These are phyloP conservation scores for Trypanosoma caninum DNA, from an alignment of 208 protist genomes.

Conservation along the genomic window DNA sequence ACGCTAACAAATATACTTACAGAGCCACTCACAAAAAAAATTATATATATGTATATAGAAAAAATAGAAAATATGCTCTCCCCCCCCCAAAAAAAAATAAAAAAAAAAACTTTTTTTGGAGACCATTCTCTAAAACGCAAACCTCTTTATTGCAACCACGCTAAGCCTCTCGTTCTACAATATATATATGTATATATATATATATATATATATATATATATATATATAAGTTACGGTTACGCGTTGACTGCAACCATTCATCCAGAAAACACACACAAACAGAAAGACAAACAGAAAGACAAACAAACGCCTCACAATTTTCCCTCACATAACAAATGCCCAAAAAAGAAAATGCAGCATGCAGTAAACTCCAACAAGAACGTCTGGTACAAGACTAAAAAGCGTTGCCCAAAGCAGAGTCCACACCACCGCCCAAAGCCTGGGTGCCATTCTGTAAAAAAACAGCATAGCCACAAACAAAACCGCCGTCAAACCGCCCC, in stretches of 20 bases:
- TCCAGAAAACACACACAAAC: neutral
- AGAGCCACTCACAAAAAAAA: too few species aligned
- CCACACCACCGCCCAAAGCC: conserved; percentile 36
- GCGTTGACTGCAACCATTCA: too few species aligned
- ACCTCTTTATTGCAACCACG: too few species aligned
- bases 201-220: too few species aligned
- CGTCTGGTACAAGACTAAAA: conserved; percentile 25
- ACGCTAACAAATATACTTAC: too few species aligned
- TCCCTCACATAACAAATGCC: conserved; percentile 22
- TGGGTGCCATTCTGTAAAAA: conserved; percentile 22
- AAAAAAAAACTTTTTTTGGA: conserved; percentile 2
- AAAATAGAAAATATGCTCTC: too few species aligned
- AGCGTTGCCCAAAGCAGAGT: conserved; percentile 30
- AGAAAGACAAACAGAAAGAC: neutral
- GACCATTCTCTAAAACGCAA: too few species aligned
- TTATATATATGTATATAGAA: too few species aligned
- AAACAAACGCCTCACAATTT: neutral
- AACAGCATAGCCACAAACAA: conserved; percentile 40
- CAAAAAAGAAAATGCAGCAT: conserved; percentile 31
- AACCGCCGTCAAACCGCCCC: conserved; percentile 34
- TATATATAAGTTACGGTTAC: too few species aligned
- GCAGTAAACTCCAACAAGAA: conserved; percentile 29
- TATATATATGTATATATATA: too few species aligned
- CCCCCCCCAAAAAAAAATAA: conserved; percentile 28
- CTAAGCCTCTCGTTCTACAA: too few species aligned